Base-by-base conservation (phyloP, 2,329 filamentous ascomycete genomes). In the Thielaviopsis cerberus region DNA sequence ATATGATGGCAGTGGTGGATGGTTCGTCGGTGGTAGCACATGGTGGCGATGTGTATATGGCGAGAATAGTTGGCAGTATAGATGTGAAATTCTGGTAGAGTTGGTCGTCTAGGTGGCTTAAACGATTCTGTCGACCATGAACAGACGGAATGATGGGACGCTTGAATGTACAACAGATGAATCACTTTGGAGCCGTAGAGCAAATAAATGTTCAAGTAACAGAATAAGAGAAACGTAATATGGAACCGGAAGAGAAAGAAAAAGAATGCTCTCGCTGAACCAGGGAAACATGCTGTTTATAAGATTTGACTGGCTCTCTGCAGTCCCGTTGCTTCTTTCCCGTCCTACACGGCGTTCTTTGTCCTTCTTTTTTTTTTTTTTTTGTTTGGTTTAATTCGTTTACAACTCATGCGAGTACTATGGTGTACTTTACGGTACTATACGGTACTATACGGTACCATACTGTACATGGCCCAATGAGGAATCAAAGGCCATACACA, bases 1-100 rank as follows among this genome's bases (percentile, higher is more conserved):
- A 37, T 58, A 48, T 65, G 63, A 27, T 60, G 62, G 54, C 64
- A 65, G 53, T 24, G n/a, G 55, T 64, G 63, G 4, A 62, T 24
- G 15, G 60, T 61, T 10, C 59, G 50, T 30, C 62, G 59, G 54
- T 64, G 62, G 60, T 61, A 62, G 52, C 64, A 65, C 64, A 65
- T 65, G 53, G 6, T 34, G 53, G 26, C 2, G 23, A 37, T 26
- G 45, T 41, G n/a, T 48, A 22, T 48, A 22, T 48, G 41, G 41
- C n/a, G 2, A 48, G 34, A 7, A 48, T 7, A 48, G 41, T 10
- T n/a, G 3, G 22, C 4, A 48, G 22, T 5, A 6, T 8, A 17
- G 10, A 48, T 10, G 4, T 3, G n/a, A 20, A 8, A 45, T 17
- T 11, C 15, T 5, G n/a, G n/a, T n/a, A n/a, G n/a, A n/a, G n/a